These are phyloP conservation scores for Phoma sp. DNA, from an alignment of 2,329 filamentous ascomycete genomes.

Conservation along the genomic window DNA sequence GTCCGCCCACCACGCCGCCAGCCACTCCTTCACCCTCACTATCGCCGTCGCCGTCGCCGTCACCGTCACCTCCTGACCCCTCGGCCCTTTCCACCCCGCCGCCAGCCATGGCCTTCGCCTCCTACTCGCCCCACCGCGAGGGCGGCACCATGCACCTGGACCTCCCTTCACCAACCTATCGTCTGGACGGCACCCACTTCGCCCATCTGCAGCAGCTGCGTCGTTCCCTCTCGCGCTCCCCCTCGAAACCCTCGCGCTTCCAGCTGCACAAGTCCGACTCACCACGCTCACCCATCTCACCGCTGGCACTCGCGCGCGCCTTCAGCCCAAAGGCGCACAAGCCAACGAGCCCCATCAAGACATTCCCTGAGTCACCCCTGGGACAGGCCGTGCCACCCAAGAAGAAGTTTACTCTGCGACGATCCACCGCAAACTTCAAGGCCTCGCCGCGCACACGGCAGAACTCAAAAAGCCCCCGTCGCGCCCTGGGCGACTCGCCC, in stretches of 20 bases:
- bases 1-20: conserved; percentile 14
- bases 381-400: conserved; percentile 65
- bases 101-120: conserved; percentile 54
- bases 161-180: conserved; percentile 84
- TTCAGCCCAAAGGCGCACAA: conserved; percentile 52
- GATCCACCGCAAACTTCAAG: conserved; percentile 58
- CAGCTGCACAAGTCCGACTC: conserved; percentile 62
- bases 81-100: conserved; percentile 10
- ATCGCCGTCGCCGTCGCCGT: conserved; percentile 1
- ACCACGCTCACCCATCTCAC: conserved; percentile 51
- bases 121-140: conserved; percentile 57
- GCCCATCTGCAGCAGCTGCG: conserved; percentile 82
- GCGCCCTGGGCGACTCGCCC: conserved; percentile 70
- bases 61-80: conserved; percentile 13
- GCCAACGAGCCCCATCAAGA: conserved; percentile 57
- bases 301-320: conserved; percentile 53
- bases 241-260: conserved; percentile 78
- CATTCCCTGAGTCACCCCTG: conserved; percentile 64
- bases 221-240: conserved; percentile 90
- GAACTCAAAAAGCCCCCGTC: conserved; percentile 76
- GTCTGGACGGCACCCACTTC: conserved; percentile 73
- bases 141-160: conserved; percentile 86
- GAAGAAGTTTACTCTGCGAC: conserved; percentile 59
- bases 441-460: conserved; percentile 71
- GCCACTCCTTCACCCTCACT: conserved; percentile 1